phyloP scores from a whole-genome alignment of 176 grass and related monocot genomes.

The Poa annua region DNA sequence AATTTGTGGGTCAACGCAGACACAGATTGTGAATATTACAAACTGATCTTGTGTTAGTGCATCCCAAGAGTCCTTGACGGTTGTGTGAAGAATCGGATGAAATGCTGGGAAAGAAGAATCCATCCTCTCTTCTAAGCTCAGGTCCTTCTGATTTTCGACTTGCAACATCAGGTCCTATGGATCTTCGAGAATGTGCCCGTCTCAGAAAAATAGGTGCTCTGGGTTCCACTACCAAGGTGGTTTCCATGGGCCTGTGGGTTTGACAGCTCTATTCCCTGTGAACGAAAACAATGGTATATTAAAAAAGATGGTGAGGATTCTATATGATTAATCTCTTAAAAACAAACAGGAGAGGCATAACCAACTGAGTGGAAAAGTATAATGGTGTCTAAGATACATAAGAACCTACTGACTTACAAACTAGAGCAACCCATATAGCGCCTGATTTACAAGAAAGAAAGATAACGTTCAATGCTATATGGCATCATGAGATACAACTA shows the following conservation, averaged over 20 bases:
- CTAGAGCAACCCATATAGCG: neutral
- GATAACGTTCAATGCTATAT: neutral
- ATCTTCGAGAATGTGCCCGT: conserved; percentile 71
- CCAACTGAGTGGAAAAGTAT: neutral
- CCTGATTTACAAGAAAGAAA: neutral
- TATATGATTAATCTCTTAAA: neutral
- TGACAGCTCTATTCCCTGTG: conserved; percentile 71
- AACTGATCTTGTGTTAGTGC: neutral
- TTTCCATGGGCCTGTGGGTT: conserved; percentile 60
- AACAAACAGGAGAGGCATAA: neutral
- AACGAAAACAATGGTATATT: neutral
- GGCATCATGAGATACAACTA: neutral
- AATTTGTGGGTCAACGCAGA: neutral
- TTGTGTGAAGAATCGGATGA: neutral
- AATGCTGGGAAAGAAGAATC: neutral
- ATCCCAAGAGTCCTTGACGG: neutral
- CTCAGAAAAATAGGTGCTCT: conserved; percentile 81
- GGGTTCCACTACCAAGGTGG: conserved; percentile 52
- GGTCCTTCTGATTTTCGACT: neutral
- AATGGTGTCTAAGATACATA: neutral
- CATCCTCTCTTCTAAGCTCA: neutral
- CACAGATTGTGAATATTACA: neutral
- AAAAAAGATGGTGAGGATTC: neutral
- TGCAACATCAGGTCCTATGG: conserved; percentile 41
- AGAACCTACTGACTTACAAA: neutral